Evolutionary conservation across 2,329 filamentous ascomycete species (phyloP), one percentile per base, ranked within the genome.

Genomic region (Penicillium olsonii): DNA sequence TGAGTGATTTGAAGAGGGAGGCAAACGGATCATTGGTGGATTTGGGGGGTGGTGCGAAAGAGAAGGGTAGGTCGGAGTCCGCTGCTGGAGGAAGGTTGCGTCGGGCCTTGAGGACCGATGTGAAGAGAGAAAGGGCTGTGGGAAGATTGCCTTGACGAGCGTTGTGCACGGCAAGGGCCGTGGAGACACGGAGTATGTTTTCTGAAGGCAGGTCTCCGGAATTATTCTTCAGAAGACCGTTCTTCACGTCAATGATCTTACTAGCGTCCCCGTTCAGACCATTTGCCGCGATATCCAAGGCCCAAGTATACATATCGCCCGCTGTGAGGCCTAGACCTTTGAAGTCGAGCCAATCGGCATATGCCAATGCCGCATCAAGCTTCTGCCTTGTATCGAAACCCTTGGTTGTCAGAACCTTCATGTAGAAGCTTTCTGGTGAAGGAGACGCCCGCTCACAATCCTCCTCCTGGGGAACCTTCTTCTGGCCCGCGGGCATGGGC

Each of bases 301-400:
- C 90, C 79, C 88, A 85, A 53, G 79, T 78, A 68, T 90, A 92
- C 74, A 91, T 84, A 54, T 87, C 83, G 46, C 84, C 79, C 0
- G 90, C 86, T 0, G 82, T 84, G 4, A 84, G 82, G 2, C 78
- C 72, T 20, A 84, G 68, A 1, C 82, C 78, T 72, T 92, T 92
- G 72, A 84, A 92, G 57, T 91, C 88, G 33, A 95, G 78, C 82
- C 88, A 96, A 46, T 89, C 87, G 2, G 87, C 92, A 66, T 92
- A 95, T 1, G 86, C 87, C 35, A 96, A 74, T 3, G 89, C 87
- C 4, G 92, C 91, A 50, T 92, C 85, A 43, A 96, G 77, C 62
- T 84, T 85, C 69, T 97, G 90, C 48, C 84, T 80, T n/a, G 83
- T 79, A 1, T 82, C 86, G 62, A 97, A 89, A 1, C 92, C 92